phyloP scores from a whole-genome alignment of 352 stramenopile genomes.

The Blastocystis sp. region DNA sequence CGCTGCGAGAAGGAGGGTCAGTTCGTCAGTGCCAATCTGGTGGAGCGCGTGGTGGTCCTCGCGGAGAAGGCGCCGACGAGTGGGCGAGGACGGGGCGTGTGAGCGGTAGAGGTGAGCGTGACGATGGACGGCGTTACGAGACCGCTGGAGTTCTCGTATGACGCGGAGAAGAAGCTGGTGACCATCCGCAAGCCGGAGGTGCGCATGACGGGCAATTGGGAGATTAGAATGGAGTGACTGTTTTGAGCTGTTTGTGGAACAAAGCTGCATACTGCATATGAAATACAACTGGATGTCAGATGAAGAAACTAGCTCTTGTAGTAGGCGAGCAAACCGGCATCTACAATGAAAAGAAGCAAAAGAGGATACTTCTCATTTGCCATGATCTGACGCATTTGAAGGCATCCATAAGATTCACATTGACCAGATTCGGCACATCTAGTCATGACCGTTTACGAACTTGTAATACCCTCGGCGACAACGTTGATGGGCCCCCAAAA shows the following conservation, averaged over 20 bases:
- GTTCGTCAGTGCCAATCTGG: slow-evolving; percentile 75
- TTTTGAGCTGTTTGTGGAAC: not conserved
- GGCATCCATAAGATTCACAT: too few species aligned
- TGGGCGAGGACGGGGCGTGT: slow-evolving; percentile 74
- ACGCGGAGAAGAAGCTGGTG: slow-evolving; percentile 75
- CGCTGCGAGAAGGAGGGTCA: slow-evolving; percentile 70
- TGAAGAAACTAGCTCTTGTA: too few species aligned
- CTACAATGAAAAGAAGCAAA: too few species aligned
- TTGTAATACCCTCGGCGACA: too few species aligned
- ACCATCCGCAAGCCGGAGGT: slow-evolving; percentile 82
- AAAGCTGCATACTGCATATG: not conserved
- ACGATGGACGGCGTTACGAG: slow-evolving; percentile 74
- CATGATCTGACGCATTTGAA: too few species aligned
- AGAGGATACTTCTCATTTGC: too few species aligned
- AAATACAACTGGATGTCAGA: too few species aligned
- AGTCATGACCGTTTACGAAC: too few species aligned
- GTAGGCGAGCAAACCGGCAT: too few species aligned
- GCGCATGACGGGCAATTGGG: slow-evolving; percentile 77
- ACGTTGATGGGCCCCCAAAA: too few species aligned
- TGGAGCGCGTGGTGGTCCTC: slow-evolving; percentile 81
- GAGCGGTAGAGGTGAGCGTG: slow-evolving; percentile 73
- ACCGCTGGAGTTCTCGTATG: slow-evolving; percentile 78
- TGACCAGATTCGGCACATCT: too few species aligned
- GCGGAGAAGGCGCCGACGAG: not conserved
- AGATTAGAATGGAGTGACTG: slow-evolving; percentile 75